phyloP scores from a whole-genome alignment of 140 eudicot genomes.

The Anethum foeniculum region DNA sequence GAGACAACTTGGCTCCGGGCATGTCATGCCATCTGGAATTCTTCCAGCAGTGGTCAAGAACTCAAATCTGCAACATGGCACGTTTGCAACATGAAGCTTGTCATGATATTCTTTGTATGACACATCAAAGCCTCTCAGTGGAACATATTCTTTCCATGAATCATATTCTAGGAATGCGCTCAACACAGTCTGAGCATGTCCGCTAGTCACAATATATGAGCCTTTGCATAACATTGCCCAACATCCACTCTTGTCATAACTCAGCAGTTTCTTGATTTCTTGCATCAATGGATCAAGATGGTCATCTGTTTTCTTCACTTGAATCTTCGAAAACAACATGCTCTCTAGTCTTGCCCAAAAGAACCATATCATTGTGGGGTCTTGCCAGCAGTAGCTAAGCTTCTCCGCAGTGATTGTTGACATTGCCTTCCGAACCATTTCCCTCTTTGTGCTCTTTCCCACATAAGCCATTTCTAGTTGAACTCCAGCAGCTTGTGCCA shows the following conservation, averaged over 20 bases:
- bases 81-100: constrained; percentile 37
- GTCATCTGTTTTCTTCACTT: constrained; percentile 33
- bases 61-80: constrained; percentile 41
- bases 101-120: constrained; percentile 32
- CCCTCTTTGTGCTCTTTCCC: constrained; percentile 50
- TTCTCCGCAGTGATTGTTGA: constrained; percentile 38
- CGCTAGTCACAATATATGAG: constrained; percentile 34
- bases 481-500: constrained; percentile 42
- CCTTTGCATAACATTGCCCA: constrained; percentile 50
- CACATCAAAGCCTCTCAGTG: constrained; percentile 29
- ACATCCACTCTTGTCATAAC: constrained; percentile 53
- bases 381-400: constrained; percentile 63
- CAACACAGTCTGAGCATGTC: constrained; percentile 35
- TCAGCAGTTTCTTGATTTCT: constrained; percentile 55
- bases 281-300: constrained; percentile 40
- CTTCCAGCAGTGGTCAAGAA: constrained; percentile 44
- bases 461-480: constrained; percentile 57
- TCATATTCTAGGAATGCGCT: constrained; percentile 32
- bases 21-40: constrained; percentile 47
- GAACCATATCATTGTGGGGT: constrained; percentile 49
- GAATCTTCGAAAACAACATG: constrained; percentile 60
- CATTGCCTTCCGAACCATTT: constrained; percentile 31
- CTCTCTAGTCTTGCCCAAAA: constrained; percentile 66
- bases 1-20: constrained; percentile 50
- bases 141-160: constrained; percentile 40